Evolutionary conservation across 208 protist genomes (phyloP).

Genomic region (Herpetomonas tarakana): DNA sequence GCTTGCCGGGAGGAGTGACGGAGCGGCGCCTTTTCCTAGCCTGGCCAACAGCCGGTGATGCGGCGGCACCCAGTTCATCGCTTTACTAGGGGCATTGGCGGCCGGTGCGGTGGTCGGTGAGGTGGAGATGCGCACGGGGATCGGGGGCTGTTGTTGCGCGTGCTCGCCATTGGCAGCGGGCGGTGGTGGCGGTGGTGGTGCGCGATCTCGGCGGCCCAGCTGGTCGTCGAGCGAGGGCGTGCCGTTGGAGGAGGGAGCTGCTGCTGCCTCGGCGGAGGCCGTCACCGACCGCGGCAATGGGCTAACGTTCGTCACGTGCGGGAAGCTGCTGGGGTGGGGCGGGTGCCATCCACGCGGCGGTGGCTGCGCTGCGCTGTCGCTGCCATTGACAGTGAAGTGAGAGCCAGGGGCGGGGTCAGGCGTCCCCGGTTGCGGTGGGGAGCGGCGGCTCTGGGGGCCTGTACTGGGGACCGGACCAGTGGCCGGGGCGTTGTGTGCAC

Average conservation of each 20-base stretch:
- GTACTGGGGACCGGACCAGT: neutral
- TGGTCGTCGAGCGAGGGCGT: too few species aligned
- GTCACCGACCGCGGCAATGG: too few species aligned
- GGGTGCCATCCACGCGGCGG: neutral
- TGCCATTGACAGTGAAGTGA: neutral
- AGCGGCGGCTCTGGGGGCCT: neutral
- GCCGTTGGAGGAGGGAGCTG: too few species aligned
- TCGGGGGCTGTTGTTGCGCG: too few species aligned
- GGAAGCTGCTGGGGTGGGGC: neutral
- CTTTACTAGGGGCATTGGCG: neutral
- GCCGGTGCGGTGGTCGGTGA: neutral
- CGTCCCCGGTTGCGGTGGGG: neutral
- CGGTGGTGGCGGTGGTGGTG: too few species aligned
- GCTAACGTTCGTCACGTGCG: too few species aligned
- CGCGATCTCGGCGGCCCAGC: too few species aligned
- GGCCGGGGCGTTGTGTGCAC: too few species aligned
- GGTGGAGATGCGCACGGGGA: too few species aligned
- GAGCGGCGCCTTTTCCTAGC: neutral
- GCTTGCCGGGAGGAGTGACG: too few species aligned
- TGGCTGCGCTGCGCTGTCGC: neutral
- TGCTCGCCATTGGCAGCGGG: too few species aligned
- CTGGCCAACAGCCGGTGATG: neutral
- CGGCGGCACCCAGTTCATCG: constrained; percentile 11
- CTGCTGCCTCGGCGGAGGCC: too few species aligned
- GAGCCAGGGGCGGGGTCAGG: neutral